Base-by-base conservation (phyloP, 2,329 filamentous ascomycete species). In the Cephalotrichum gorgonifer region DNA sequence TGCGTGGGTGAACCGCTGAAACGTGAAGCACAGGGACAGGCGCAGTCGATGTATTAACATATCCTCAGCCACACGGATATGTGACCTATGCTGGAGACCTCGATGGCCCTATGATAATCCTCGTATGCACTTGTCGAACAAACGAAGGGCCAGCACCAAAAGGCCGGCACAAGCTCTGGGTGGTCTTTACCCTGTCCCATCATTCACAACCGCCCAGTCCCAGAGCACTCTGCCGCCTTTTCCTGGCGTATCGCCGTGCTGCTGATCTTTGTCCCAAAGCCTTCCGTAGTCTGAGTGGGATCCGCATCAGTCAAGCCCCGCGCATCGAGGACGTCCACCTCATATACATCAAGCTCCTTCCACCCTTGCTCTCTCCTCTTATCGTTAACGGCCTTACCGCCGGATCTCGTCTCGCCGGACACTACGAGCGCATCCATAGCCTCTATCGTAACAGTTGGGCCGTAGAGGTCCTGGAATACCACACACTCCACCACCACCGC, bases 301-400 rank as follows among this genome's bases (percentile, higher is more conserved):
- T 57, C 58, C 2, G 70, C 50, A 3, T 44, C 52, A 2, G 47
- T 65, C 41, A 73, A 69, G 47, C 80, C 78, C 35, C 76, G 73
- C 3, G 81, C 76, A 64, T 91, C 85, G 15, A 98, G 74, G 14
- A 97, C 88, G 58, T 93, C 87, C 26, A 97, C 88, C 62, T 95
- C 90, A 58, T 88, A 95, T 1, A 94, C 78, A 25, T 88, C 81
- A 35, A 98, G 71, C 23, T 72, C 65, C 31, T 72, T 69, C 89
- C 88, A 96, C 2, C 86, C 86, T 52, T 83, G 84, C 56, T 86
- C 85, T 26, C 60, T 68, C 42, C 93, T 78, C 62, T 84, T 86
- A n/a, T 85, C 76, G 61, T 98, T 98, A 55, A 98, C 88, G 0
- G 86, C 86, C 51, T 79, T 72, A 5, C 90, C 93, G 30, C 93